These are phyloP conservation scores for Spizellomyces sp. DNA, from an alignment of 192 early-diverging fungal genomes.

Conservation along the genomic window DNA sequence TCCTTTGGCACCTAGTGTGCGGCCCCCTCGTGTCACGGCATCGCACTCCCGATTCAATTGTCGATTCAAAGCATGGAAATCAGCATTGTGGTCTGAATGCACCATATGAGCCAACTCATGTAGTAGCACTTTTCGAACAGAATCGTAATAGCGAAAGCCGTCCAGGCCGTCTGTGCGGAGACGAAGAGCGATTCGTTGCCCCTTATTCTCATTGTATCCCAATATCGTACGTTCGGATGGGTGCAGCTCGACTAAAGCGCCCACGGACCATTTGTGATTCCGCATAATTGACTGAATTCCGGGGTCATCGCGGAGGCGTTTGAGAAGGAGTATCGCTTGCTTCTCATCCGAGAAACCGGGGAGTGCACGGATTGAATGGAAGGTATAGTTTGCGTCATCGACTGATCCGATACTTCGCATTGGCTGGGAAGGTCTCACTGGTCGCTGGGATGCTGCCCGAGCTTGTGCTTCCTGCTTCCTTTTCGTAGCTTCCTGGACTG, in stretches of 20 bases:
- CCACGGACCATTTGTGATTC: constrained; percentile 68
- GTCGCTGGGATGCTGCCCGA: not conserved
- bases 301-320: constrained; percentile 66
- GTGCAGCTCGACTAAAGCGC: constrained; percentile 67
- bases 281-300: constrained; percentile 50
- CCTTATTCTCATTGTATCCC: constrained; percentile 70
- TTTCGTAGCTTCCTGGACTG: constrained; percentile 27
- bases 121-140: constrained; percentile 67
- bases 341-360: constrained; percentile 53
- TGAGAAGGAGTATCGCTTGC: constrained; percentile 60
- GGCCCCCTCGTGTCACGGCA: constrained; percentile 35
- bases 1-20: constrained; percentile 10
- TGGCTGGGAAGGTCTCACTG: constrained; percentile 17
- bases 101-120: constrained; percentile 81
- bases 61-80: constrained; percentile 73
- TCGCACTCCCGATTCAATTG: constrained; percentile 74
- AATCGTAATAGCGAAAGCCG: constrained; percentile 74
- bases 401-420: constrained; percentile 14
- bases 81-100: constrained; percentile 64
- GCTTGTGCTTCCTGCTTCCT: constrained; percentile 10
- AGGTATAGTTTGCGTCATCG: constrained; percentile 51
- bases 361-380: constrained; percentile 59
- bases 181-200: constrained; percentile 72
- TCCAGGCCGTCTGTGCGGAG: constrained; percentile 75
- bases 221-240: constrained; percentile 68